Base-by-base conservation (phyloP, 1,284 basidiomycete species). In the Austroboletus niveus region DNA sequence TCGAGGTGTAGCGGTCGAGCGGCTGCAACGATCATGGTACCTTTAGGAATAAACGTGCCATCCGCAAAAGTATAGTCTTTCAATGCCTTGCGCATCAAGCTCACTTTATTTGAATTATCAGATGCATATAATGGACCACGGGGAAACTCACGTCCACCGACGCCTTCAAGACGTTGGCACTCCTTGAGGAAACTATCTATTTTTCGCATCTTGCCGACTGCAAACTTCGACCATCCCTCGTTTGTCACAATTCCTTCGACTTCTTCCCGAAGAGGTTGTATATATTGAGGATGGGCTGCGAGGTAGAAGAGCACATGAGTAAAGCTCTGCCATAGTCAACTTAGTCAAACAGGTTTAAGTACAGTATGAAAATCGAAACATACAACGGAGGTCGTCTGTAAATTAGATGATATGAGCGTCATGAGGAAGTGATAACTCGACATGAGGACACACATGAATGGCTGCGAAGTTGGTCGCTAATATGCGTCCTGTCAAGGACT, bases 151-250 rank as follows among this genome's bases (percentile, higher is more conserved):
- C 72, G 5, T 12, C 50, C n/a, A 24, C 49, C 51, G 7, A 70
- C 24, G 0, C 69, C 66, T 30, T 68, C 61, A 10, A 70, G 27
- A 4, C 78, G 69, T 50, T 71, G 68, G 0, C 66, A 64, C 55
- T 80, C 78, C 38, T 65, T 69, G 30, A 80, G 22, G 57, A 80
- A 77, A 56, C 78, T 80, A 56, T 81, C 78, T 4, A 77, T 41
- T 55, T 72, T 75, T 32, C 58, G 55, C 73, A 79, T 74, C 49
- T 71, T 72, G 40, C 54, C 62, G 22, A 80, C 45, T 2, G 71
- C 66, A 0, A 46, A 57, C 53, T 75, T 77, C 2, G 75, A 69
- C 76, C 77, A 78, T 4, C 77, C 78, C 3, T 76, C 67, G 24
- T 64, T 57, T 0, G 54, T 55, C 2, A 77, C 52, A 4, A 74